Base-by-base conservation (phyloP, 345 rosid genomes). In the Atalantia buxifolia region DNA sequence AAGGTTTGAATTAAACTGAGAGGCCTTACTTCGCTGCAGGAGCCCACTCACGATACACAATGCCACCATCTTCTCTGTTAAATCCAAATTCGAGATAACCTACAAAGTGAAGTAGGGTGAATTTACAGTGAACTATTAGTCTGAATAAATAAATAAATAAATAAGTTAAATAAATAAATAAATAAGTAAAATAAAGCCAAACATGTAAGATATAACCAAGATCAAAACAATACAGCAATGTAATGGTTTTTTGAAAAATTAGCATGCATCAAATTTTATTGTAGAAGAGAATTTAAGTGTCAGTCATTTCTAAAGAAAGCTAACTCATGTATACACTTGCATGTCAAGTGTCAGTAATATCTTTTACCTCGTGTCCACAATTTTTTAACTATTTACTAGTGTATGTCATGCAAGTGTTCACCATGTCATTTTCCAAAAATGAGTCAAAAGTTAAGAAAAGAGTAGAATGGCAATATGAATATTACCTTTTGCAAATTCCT, bases 31-130 rank as follows among this genome's bases (percentile, higher is more conserved):
- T 84, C 38, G 97, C 97, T 76, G 97, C 91, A 76, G 97, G 97
- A 31, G 97, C 97, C 97, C 94, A 92, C 82, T 92, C 97, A 36
- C 86, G 87, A 80, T 89, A 92, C 82, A 88, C 86, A 83, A 90
- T 88, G 76, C 84, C 73, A 67, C 74, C 91, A 8, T 83, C 91
- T 87, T 90, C 90, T 77, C 89, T 85, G 82, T 87, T 90, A 66
- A 92, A 85, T 77, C 97, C 97, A 83, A 90, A 90, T 82, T 82
- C 85, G 71, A 87, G 77, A 81, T 92, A 90, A 79, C 97, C 97
- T 92, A 86, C 75, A 71, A 68, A 21, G 66, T 55, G 68, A 83
- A 64, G 76, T 48, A 71, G 64, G 42, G 19, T 35, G 53, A 3
- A 55, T 53, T 35, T 40, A 53, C 31, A 30, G 22, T 3, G 38